These are phyloP conservation scores for Leishmania gerbilli DNA, from an alignment of 208 protist genomes.

Conservation along the genomic window DNA sequence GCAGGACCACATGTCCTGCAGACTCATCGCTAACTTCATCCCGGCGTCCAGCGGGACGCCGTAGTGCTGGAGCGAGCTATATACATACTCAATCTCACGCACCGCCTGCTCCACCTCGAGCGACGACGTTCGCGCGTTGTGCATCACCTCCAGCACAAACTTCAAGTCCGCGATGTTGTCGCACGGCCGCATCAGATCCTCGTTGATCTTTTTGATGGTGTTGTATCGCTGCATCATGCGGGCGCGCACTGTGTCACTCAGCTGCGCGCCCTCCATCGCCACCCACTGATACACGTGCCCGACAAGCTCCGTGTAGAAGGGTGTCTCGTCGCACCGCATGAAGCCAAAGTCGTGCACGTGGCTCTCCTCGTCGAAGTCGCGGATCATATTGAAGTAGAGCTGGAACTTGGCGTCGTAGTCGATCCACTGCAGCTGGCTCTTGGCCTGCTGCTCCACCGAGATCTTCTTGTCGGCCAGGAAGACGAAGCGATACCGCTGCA, in stretches of 20 bases:
- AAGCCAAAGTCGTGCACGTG: constrained; percentile 95
- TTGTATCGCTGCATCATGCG: constrained; percentile 81
- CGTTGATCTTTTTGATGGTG: constrained; percentile 80
- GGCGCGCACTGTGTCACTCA: constrained; percentile 87
- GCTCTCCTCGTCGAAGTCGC: constrained; percentile 87
- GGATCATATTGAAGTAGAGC: constrained; percentile 94
- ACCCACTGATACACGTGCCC: constrained; percentile 95
- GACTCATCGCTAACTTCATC: constrained; percentile 75
- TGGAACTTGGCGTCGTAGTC: constrained; percentile 96
- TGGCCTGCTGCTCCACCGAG: constrained; percentile 94
- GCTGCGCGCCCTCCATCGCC: constrained; percentile 91
- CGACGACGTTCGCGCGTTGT: constrained; percentile 79
- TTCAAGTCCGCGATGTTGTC: constrained; percentile 97
- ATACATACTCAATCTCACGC: constrained; percentile 95
- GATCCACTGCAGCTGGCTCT: constrained; percentile 94
- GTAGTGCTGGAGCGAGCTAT: constrained; percentile 94
- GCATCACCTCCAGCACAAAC: constrained; percentile 94
- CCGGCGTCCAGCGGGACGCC: constrained; percentile 79
- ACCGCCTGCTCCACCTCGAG: constrained; percentile 95
- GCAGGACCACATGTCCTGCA: constrained; percentile 86
- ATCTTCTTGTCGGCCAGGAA: constrained; percentile 94
- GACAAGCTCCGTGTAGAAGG: constrained; percentile 92
- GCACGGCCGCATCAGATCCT: constrained; percentile 86
- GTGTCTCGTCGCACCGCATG: constrained; percentile 91
- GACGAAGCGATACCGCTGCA: constrained; percentile 94